Evolutionary conservation across 495 filamentous ascomycete species (phyloP), one percentile per base, ranked within the genome.

Genomic region (Penicillium verhagenii): DNA sequence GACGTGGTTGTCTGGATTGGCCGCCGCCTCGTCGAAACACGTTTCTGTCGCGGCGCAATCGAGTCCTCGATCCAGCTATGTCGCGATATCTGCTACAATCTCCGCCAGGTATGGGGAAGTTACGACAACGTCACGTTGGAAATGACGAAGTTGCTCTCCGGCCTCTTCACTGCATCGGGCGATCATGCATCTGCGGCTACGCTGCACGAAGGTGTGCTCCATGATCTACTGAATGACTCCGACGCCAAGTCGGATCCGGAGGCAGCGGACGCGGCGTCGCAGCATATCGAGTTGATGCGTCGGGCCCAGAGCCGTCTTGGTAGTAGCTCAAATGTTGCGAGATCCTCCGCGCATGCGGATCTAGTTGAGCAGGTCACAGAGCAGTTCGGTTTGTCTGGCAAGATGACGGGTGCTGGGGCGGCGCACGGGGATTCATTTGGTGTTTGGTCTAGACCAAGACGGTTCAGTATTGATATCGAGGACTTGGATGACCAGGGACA

Each of bases 41-140:
- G 79, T 31, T 82, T 80, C 59, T 77, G 74, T 19, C 73, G 73
- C 18, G 74, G 74, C 23, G 25, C 64, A 14, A 61, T 71, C 49
- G 68, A 66, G 10, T 68, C 68, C 3, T 79, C 83, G 19, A 80
- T 82, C 52, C 74, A 77, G 18, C 72, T 87, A 0, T 79, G 78
- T 62, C 79, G 82, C 46, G 79, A 78, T 58, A 82, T 87, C 56
- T 82, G 79, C 65, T 86, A 87, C 69, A 87, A 87, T 51, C 70
- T 87, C 46, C 80, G 81, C 6, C 79, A 82, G 38, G 77, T 79
- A 6, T 82, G 78, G 60, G 82, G 82, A 16, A 74, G 75, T 21
- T 72, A 79, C 4, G 80, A 87, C 57, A 66, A 65, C 5, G 74
- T 81, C 18, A 78, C 82, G 0, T 66, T 86, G 20, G 73, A 79